phyloP scores from a whole-genome alignment of 768 basidiomycete genomes.

The Sporobolomyces pararoseus region DNA sequence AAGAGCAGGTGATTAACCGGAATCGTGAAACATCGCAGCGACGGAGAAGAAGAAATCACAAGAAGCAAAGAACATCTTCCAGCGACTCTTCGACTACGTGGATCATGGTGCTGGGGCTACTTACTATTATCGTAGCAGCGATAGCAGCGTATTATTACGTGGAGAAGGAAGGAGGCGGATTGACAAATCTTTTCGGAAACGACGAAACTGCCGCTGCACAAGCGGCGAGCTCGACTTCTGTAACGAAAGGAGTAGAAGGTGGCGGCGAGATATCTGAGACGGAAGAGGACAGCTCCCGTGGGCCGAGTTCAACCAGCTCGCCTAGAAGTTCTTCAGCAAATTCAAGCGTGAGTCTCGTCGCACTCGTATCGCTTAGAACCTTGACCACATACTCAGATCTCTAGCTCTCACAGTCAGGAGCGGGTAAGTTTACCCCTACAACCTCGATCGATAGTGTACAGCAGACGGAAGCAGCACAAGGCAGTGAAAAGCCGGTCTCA shows the following conservation, averaged over 20 bases:
- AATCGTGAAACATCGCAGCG: not conserved
- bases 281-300: too few relatives aligned
- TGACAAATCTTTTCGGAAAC: not conserved
- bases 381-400: too few relatives aligned
- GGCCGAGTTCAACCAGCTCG: not conserved
- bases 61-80: too few relatives aligned
- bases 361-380: too few relatives aligned
- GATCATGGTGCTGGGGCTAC: not conserved
- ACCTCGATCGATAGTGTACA: not conserved
- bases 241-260: not conserved
- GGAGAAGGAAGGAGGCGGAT: not conserved
- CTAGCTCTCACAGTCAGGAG: too few relatives aligned
- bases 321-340: not conserved
- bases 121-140: not conserved
- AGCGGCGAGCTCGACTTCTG: not conserved
- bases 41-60: too few relatives aligned
- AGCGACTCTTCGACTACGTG: not conserved
- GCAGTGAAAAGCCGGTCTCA: not conserved
- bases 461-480: not conserved
- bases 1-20: too few relatives aligned
- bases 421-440: too few relatives aligned
- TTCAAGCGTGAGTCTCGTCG: not conserved
- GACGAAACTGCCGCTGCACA: not conserved
- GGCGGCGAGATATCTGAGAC: too few relatives aligned
- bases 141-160: slow-evolving; percentile 12